Evolutionary conservation across 345 rosid genomes (phyloP).

Genomic region (Ceriops tagal): DNA sequence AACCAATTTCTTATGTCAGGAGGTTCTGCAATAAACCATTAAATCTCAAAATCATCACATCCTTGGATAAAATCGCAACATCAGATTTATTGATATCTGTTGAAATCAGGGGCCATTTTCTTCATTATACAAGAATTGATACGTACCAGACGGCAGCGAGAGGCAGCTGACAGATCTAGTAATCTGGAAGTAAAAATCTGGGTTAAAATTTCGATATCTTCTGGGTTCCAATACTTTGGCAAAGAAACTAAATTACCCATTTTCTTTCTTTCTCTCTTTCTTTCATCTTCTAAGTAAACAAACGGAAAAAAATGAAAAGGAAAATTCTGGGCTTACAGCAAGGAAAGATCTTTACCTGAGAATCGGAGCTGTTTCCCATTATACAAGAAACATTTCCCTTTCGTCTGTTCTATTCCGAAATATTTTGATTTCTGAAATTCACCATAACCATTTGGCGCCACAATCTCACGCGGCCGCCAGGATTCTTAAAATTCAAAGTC

Average conservation of each 20-base stretch:
- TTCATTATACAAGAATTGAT: not conserved
- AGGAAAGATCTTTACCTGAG: conserved; percentile 9
- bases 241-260: no score
- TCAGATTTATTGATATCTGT: not conserved
- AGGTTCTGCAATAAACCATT: conserved; percentile 38
- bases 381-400: no score
- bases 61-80: not conserved
- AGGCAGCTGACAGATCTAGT: conserved; percentile 13
- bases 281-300: no score
- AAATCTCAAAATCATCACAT: not conserved
- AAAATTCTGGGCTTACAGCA: not conserved
- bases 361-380: conserved; percentile 8
- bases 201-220: not conserved
- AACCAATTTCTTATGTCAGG: conserved; percentile 63
- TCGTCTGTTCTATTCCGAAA: no score
- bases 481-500: no score
- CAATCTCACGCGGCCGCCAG: no score
- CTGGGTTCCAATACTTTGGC: not conserved
- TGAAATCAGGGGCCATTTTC: not conserved
- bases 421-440: no score
- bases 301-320: no score
- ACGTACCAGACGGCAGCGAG: conserved; percentile 30
- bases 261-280: no score
- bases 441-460: no score
- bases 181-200: conserved; percentile 2